Evolutionary conservation across 1,284 basidiomycete genomes (phyloP).

Genomic region (Puccinia coronata): DNA sequence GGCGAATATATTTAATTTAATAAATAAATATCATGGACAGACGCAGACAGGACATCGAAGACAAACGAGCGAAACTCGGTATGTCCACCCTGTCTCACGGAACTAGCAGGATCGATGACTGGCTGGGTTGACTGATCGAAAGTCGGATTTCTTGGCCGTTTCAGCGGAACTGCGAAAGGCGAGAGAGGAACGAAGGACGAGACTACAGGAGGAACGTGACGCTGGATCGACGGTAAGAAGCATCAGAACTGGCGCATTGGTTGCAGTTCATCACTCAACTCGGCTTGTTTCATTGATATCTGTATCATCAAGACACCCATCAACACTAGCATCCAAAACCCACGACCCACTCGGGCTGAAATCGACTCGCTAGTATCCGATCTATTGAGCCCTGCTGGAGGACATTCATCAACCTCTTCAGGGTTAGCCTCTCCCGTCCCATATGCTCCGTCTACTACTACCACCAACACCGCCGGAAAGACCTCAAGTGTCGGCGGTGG

Average conservation of each 20-base stretch:
- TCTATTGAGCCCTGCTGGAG: slow-evolving; percentile 34
- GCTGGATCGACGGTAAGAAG: slow-evolving; percentile 25
- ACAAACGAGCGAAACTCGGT: slow-evolving; percentile 43
- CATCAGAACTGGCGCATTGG: too few species aligned
- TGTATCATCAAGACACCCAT: slow-evolving; percentile 18
- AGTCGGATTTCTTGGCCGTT: background rate
- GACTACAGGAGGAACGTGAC: slow-evolving; percentile 42
- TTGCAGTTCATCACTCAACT: background rate
- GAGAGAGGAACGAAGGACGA: slow-evolving; percentile 45
- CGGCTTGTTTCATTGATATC: background rate
- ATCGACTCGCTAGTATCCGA: slow-evolving; percentile 46
- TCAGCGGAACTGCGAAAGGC: slow-evolving; percentile 45
- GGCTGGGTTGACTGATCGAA: background rate
- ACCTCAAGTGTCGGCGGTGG: background rate
- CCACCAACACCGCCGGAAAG: background rate
- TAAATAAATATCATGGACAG: slow-evolving; percentile 48
- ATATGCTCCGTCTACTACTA: background rate
- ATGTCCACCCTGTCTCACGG: background rate
- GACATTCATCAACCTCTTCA: slow-evolving; percentile 22
- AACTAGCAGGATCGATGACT: background rate
- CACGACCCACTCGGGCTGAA: slow-evolving; percentile 42
- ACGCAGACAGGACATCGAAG: slow-evolving; percentile 48
- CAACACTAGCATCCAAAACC: slow-evolving; percentile 5
- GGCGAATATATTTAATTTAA: too few species aligned
- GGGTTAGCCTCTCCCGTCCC: slow-evolving; percentile 13